Evolutionary conservation across 2,329 filamentous ascomycete genomes (phyloP), one percentile per base, ranked within the genome.

Genomic region (Neospermospora avenae): DNA sequence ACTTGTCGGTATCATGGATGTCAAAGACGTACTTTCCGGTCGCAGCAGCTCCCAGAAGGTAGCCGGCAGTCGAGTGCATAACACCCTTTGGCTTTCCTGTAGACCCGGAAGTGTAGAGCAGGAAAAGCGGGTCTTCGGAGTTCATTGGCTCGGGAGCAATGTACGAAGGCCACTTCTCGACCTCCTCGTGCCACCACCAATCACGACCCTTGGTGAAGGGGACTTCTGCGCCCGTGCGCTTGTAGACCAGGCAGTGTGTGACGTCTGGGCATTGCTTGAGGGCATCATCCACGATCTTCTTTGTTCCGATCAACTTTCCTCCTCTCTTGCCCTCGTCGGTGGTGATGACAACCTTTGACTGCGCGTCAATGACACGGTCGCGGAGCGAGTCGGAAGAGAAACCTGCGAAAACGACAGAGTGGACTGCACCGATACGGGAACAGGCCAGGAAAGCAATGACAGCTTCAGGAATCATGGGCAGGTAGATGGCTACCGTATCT

Each of bases 11-110:
- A 64, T 93, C 88, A 75, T 99, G 95, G 65, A 99, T 96, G 75
- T 99, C 95, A 74, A 99, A 99, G 64, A 98, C 93, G 75, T 99
- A 98, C 78, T 98, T 99, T 76, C 93, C 93, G 13, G 95, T 99
- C 70, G 89, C 83, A 35, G 95, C 93, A 55, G 93, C 93, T 61
- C 95, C 95, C 7, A 98, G 78, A n/a, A 99, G 84, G 75, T 98
- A 99, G 55, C 95, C 95, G 63, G 81, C 95, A 37, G 93, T 99
- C 25, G 92, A 96, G 83, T 99, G 95, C 91, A 99, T 89, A 58
- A 99, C 90, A 77, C 95, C 95, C 85, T 99, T 99, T 68, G 95
- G 95, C 84, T 98, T 98, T 65, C 95, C 95, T 8, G 95, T 99
- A 1, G 93, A 98, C 42, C 95, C 95, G 37, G 93, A 98, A 1